Base-by-base conservation (phyloP, 1,284 basidiomycete genomes). In the Malassezia restricta region DNA sequence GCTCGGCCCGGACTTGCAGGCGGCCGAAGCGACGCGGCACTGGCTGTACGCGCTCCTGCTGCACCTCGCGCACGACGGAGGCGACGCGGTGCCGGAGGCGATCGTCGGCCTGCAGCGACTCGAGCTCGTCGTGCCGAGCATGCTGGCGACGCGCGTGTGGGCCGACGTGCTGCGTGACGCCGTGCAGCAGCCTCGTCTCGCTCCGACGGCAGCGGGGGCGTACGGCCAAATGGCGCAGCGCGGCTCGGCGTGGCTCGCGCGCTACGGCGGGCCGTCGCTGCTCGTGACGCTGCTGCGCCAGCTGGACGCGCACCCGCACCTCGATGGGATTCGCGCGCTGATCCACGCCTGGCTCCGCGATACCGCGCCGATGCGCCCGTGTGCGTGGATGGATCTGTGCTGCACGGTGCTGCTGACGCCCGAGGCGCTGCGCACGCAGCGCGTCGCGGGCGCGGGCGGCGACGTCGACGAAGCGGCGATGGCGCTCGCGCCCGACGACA, bases 381-480 rank as follows among this genome's bases (percentile, higher is more conserved):
- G 85, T 0, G 91, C 90, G 1, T 99, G 94, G 94, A 94, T 99
- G 57, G 90, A 94, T 68, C 78, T 98, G 1, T 98, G 92, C 68
- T 90, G 41, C 28, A 15, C 30, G 40, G 39, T 32, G 33, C 32
- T 54, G 12, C 29, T 49, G 8, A 35, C 42, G 38, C 52, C 52
- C 20, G 47, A 48, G 17, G 47, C 47, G 30, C 33, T 47, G 30
- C 11, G 33, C 33, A 12, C 15, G 11, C 11, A 35, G 15, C 33
- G 15, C 33, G 33, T 5, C 3, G 14, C 12, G 8, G 15, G 30
- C 24, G 9, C 40, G 1, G 39, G 28, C 31, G 29, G 20, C 31
- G 32, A 31, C 29, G 48, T 28, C 35, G 48, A 54, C 42, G 48
- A 55, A n/a, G 53, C 54, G n/a, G 51, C 46, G 17, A 48, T 51